Conservation (phyloP, 345 rosid species). For the Rhodomyrtus tomentosa region DNA sequence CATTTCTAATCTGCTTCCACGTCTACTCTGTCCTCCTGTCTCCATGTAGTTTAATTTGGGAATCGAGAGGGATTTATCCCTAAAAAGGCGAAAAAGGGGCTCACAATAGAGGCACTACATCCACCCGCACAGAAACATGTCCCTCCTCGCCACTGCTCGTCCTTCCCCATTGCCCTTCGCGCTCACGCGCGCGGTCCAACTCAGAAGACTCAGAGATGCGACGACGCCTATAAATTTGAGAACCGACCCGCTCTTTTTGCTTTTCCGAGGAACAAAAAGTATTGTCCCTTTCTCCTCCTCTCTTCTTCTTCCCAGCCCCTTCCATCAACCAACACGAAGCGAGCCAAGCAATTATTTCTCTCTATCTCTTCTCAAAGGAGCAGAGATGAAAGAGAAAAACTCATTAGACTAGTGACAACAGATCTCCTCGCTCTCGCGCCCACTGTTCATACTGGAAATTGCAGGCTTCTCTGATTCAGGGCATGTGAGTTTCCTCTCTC, state of each 20-base stretch:
- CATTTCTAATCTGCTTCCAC: neutral
- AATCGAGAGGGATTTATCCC: neutral
- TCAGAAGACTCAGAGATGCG: neutral
- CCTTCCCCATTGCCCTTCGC: neutral
- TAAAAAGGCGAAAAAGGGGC: neutral
- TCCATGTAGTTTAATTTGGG: neutral
- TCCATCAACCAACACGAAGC: neutral
- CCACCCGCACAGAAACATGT: neutral
- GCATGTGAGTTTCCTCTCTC: neutral
- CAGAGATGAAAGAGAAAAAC: neutral
- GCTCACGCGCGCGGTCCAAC: neutral
- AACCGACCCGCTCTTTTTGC: neutral
- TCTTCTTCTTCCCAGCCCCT: neutral
- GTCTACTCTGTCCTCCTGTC: neutral
- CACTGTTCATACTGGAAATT: neutral
- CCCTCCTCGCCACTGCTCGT: neutral
- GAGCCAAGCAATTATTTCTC: neutral
- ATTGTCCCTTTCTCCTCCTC: neutral
- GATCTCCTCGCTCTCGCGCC: neutral
- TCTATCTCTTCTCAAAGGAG: neutral
- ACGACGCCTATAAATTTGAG: conserved; percentile 1
- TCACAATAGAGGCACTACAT: neutral
- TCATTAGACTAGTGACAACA: neutral
- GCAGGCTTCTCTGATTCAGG: neutral
- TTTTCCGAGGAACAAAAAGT: neutral